Evolutionary conservation across 139 green algal genomes (phyloP).

Genomic region (Chlorella sp.): DNA sequence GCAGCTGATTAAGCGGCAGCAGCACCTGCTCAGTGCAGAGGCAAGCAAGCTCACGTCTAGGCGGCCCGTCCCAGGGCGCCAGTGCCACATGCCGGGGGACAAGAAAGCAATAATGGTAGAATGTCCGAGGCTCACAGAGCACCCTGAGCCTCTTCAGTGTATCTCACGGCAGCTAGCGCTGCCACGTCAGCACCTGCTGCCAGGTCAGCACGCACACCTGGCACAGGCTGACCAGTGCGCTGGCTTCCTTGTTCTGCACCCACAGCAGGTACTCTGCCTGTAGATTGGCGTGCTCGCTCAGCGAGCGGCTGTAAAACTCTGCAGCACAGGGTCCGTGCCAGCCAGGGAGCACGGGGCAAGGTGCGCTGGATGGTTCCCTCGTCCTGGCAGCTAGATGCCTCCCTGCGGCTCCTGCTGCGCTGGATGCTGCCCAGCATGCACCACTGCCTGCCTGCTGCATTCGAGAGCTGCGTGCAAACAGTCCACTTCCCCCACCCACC

Average conservation of each 20-base stretch:
- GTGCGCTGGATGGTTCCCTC: too few species aligned
- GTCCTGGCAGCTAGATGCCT: too few species aligned
- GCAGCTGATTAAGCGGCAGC: too few species aligned
- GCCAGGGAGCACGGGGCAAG: neutral
- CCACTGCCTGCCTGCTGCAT: neutral
- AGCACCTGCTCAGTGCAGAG: too few species aligned
- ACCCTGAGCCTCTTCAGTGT: too few species aligned
- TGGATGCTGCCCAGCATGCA: neutral
- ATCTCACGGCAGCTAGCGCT: too few species aligned
- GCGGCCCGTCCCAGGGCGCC: too few species aligned
- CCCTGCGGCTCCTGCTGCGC: neutral
- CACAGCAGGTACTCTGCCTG: constrained; percentile 69
- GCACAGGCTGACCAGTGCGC: constrained; percentile 40
- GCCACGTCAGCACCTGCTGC: neutral
- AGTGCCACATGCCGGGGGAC: neutral
- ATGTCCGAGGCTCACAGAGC: too few species aligned
- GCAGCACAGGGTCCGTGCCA: neutral
- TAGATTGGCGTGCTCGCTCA: constrained; percentile 44
- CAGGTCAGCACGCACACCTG: constrained; percentile 27
- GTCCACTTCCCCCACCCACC: too few species aligned
- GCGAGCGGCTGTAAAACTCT: constrained; percentile 60
- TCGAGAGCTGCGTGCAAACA: neutral
- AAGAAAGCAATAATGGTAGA: neutral
- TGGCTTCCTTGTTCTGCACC: constrained; percentile 34
- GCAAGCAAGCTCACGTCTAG: neutral